Percentiles rank a stretch among this genome's conserved stretches.
These are phyloP conservation scores for Arthrobotrys conoides DNA, from an alignment of 2,329 filamentous ascomycete species.

Conservation along the genomic window DNA sequence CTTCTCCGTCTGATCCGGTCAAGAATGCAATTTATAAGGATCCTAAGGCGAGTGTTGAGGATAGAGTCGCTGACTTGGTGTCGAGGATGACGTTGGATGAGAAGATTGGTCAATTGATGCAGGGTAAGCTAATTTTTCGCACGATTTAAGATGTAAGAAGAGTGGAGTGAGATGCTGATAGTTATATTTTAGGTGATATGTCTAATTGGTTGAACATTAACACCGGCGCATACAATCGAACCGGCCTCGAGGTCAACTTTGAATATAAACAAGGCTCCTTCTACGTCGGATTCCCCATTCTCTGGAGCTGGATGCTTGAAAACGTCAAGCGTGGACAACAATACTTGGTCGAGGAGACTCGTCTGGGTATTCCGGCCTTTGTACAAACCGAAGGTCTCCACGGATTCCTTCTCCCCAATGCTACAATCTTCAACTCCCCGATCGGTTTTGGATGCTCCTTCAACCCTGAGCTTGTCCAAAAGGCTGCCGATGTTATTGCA, in stretches of 20 bases:
- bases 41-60: conserved; percentile 70
- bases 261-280: conserved; percentile 77
- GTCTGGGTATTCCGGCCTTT: conserved; percentile 79
- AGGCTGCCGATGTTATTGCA: conserved; percentile 78
- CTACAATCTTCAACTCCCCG: conserved; percentile 84
- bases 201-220: conserved; percentile 81
- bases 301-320: conserved; percentile 75
- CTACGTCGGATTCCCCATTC: conserved; percentile 79
- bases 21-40: conserved; percentile 61
- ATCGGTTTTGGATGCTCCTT: conserved; percentile 81
- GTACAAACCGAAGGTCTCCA: conserved; percentile 82
- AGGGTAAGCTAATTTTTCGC: conserved; percentile 67
- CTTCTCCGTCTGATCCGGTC: conserved; percentile 40
- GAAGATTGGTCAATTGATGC: conserved; percentile 78
- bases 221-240: conserved; percentile 76
- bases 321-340: conserved; percentile 78
- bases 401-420: conserved; percentile 79
- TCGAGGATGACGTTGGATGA: conserved; percentile 81
- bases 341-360: conserved; percentile 77
- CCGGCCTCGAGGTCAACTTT: conserved; percentile 78
- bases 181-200: conserved; percentile 71
- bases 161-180: conserved; percentile 62
- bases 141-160: background rate
- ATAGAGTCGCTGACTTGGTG: conserved; percentile 77
- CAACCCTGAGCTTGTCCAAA: conserved; percentile 75